Percentiles rank a stretch among this genome's conserved stretches.
Conservation (phyloP, 495 filamentous ascomycete genomes). For the Sabuloglossum arenarium region DNA sequence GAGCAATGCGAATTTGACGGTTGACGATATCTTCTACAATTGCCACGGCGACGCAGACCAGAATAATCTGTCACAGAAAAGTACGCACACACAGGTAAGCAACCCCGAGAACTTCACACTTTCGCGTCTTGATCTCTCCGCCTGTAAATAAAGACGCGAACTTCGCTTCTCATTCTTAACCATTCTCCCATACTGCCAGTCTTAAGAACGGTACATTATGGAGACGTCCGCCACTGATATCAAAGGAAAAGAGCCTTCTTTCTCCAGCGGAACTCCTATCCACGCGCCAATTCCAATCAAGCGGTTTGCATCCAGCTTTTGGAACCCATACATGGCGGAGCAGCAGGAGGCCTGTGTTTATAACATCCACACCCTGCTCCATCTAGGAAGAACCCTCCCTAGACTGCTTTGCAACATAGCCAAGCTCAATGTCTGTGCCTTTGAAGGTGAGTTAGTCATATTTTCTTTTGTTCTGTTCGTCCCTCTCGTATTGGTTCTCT, state of each 20-base stretch:
- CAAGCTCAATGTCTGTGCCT: conserved; percentile 1
- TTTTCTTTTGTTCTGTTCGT: background rate
- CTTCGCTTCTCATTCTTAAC: background rate
- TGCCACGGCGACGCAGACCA: background rate
- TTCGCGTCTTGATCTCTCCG: background rate
- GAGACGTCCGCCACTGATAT: background rate
- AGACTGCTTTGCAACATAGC: conserved; percentile 1
- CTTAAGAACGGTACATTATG: background rate
- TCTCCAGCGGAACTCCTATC: background rate
- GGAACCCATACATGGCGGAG: background rate
- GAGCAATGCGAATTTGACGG: background rate
- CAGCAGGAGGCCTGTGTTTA: background rate
- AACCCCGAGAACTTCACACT: background rate
- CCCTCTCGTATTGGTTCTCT: background rate
- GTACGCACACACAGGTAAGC: background rate
- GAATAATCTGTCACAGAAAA: no score
- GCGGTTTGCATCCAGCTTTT: background rate
- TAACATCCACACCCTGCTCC: background rate
- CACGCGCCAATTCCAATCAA: background rate
- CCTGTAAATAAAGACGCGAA: background rate
- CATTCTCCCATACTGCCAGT: background rate
- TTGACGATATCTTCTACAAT: background rate
- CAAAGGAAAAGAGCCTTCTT: background rate
- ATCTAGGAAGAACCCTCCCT: background rate
- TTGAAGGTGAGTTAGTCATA: conserved; percentile 1